A percentile compares a stretch with the other conserved stretches of the same genome.
phyloP scores from a whole-genome alignment of 768 basidiomycete species.

The Serendipita vermifera region DNA sequence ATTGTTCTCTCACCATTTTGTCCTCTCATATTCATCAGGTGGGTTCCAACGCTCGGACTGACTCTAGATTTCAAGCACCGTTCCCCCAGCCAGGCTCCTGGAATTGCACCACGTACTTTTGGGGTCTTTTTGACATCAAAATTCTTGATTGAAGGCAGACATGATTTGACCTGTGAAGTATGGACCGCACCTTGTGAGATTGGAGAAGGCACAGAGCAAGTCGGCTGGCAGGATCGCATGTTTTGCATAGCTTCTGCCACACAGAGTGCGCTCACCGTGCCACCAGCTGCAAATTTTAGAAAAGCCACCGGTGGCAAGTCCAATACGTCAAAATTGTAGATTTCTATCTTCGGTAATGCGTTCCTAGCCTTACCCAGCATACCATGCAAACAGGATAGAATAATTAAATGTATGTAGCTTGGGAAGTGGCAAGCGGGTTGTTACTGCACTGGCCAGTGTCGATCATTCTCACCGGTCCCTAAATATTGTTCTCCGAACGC shows the following conservation, averaged over 20 bases:
- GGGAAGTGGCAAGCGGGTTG: no score
- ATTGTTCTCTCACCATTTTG: neutral
- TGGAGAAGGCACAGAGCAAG: neutral
- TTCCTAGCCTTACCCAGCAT: no score
- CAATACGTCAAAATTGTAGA: no score
- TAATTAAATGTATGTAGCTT: no score
- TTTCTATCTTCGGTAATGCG: no score
- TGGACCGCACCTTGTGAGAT: neutral
- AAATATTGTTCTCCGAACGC: no score
- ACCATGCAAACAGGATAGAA: no score
- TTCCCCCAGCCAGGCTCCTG: neutral
- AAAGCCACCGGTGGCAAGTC: no score
- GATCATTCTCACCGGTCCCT: no score
- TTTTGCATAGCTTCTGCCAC: constrained; percentile 1
- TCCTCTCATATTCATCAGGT: neutral
- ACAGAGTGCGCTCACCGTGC: neutral
- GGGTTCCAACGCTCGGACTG: neutral
- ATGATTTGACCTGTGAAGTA: neutral
- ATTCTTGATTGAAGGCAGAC: neutral
- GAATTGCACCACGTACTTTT: constrained; percentile 1
- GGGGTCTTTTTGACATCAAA: neutral
- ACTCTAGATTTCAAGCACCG: constrained; percentile 4
- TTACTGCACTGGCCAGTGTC: no score
- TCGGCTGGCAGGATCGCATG: neutral
- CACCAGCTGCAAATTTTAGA: no score